Conservation (phyloP, 2,329 filamentous ascomycete genomes). For the Zalaria sp. region DNA sequence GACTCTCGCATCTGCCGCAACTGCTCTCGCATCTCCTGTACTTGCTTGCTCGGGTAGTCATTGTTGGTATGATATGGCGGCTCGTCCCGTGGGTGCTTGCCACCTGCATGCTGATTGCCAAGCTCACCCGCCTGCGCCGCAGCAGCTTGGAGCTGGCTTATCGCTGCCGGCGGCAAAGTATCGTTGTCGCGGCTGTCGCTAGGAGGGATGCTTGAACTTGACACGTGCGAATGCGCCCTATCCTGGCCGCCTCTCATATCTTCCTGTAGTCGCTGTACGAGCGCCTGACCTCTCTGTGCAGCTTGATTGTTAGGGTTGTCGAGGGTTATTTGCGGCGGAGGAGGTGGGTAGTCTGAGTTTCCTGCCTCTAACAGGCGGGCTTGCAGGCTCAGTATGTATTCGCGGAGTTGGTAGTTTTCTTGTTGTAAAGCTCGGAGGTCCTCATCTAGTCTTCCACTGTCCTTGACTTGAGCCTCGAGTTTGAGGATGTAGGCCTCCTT, state of each 20-base stretch:
- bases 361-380: slow-evolving; percentile 63
- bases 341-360: slow-evolving; percentile 69
- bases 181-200: slow-evolving; percentile 10
- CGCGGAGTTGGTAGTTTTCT: slow-evolving; percentile 81
- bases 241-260: background rate
- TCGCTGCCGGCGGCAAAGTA: slow-evolving; percentile 18
- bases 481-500: slow-evolving; percentile 99
- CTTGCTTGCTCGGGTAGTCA: no score
- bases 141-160: slow-evolving; percentile 20
- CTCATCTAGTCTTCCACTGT: slow-evolving; percentile 61
- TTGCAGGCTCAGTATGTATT: slow-evolving; percentile 87
- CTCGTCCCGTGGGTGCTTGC: no score
- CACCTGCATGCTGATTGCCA: background rate
- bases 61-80: no score
- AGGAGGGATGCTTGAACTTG: background rate
- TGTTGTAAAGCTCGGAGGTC: slow-evolving; percentile 67
- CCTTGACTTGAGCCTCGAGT: slow-evolving; percentile 83
- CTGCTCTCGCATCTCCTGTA: no score
- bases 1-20: no score
- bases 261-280: background rate
- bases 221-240: background rate
- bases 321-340: slow-evolving; percentile 68
- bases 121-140: slow-evolving; percentile 13
- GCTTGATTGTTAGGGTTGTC: slow-evolving; percentile 27
- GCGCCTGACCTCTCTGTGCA: background rate